Evolutionary conservation across 805 yeast genomes (phyloP), one percentile per base, ranked within the genome.

Genomic region (Wickerhamomyces subpelliculosus): DNA sequence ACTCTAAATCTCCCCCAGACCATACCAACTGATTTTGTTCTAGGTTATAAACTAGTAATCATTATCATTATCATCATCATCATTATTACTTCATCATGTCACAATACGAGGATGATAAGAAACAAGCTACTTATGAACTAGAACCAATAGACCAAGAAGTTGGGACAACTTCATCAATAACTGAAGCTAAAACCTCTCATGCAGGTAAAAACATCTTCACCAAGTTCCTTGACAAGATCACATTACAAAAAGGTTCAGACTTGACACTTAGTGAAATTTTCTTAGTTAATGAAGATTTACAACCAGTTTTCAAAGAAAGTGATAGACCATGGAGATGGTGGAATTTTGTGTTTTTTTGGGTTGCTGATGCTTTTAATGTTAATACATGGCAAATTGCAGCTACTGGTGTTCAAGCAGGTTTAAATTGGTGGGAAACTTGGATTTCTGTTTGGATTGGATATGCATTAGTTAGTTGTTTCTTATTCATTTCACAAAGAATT

Each of bases 361-460:
- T 87, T 41, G 87, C 95, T 0, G 96, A 87, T 57, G 79, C 95
- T 24, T 84, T 87, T 65, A 87, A 87, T 61, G 78, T 87, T 55
- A 86, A 84, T 58, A 85, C 96, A 6, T 86, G 90, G 87, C 88
- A 84, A 65, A 85, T 87, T 49, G 95, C 95, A 3, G 79, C 90
- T 8, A 83, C 95, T 0, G 95, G 95, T 51, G 80, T 83, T 40
- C 67, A 70, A 38, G 75, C 78, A 18, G 93, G 93, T 10, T 64
- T 87, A 61, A 73, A 80, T 14, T 86, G 95, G 95, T 87, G 95
- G 94, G 88, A 80, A 55, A 78, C 84, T 11, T 87, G 95, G 94
- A 62, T 87, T 27, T 75, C 93, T 1, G 93, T 87, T 20, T 85
- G 95, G 93, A 45, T 87, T 14, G 96, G 96, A 7, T 87, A 87